phyloP scores from a whole-genome alignment of 768 basidiomycete species.

The Termitomyces sp. region DNA sequence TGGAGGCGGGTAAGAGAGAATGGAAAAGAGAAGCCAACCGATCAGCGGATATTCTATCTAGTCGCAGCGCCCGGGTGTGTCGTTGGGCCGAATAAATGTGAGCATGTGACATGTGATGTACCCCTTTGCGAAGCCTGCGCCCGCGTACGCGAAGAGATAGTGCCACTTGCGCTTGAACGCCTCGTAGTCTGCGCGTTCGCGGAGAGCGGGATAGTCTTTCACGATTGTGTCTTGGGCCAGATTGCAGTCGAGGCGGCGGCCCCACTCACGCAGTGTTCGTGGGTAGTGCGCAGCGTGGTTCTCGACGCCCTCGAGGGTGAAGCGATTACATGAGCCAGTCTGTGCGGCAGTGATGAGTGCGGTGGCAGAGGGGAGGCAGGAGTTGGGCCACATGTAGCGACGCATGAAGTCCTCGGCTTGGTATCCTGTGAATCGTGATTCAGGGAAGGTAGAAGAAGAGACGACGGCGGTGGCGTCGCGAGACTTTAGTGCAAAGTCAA shows the following conservation, averaged over 20 bases:
- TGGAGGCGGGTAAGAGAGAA: neutral
- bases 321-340: conserved; percentile 63
- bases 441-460: conserved; percentile 67
- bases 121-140: conserved; percentile 74
- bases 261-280: conserved; percentile 92
- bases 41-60: conserved; percentile 20
- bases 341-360: conserved; percentile 74
- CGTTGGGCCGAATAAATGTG: conserved; percentile 64
- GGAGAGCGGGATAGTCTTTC: conserved; percentile 57
- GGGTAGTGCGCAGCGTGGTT: conserved; percentile 89
- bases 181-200: conserved; percentile 53
- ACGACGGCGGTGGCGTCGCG: conserved; percentile 65
- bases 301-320: conserved; percentile 81
- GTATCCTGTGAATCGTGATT: conserved; percentile 62
- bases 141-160: conserved; percentile 80
- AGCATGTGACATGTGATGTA: conserved; percentile 85
- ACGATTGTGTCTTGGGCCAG: conserved; percentile 53
- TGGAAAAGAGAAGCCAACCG: neutral
- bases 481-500: conserved; percentile 74
- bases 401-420: conserved; percentile 88
- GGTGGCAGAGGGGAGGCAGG: conserved; percentile 83
- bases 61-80: conserved; percentile 37
- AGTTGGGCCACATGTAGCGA: conserved; percentile 87
- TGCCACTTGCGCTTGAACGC: conserved; percentile 82
- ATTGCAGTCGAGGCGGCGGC: conserved; percentile 67